phyloP scores from a whole-genome alignment of 441 rosid genomes.

The Gossypium schwendimanii region DNA sequence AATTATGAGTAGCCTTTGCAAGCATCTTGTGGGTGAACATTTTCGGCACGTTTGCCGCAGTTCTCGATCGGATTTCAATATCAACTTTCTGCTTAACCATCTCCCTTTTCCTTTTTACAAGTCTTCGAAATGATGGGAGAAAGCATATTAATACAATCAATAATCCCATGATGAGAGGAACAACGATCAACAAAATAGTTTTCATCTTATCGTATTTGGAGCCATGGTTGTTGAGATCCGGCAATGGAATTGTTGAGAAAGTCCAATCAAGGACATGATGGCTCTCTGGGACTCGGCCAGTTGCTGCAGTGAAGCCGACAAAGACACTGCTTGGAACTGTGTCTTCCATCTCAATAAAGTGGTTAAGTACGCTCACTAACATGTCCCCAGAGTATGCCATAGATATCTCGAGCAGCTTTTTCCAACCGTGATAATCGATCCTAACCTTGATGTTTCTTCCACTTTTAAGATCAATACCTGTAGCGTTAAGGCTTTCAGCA shows the following conservation, averaged over 20 bases:
- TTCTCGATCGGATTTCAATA: conserved; percentile 19
- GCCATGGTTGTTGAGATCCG: neutral
- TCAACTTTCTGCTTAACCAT: conserved; percentile 4
- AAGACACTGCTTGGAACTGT: conserved; percentile 23
- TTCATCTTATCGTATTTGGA: neutral
- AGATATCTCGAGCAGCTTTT: conserved; percentile 14
- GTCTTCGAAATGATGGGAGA: neutral
- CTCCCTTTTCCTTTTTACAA: neutral
- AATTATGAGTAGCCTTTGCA: conserved; percentile 29
- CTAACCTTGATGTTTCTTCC: conserved; percentile 24
- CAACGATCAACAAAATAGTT: conserved; percentile 7
- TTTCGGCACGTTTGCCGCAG: conserved; percentile 26
- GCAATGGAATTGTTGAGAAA: neutral
- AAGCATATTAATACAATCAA: neutral
- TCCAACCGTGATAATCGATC: conserved; percentile 19
- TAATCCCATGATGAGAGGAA: conserved; percentile 11
- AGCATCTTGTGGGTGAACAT: conserved; percentile 29
- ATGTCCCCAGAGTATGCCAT: conserved; percentile 26
- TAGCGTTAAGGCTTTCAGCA: conserved; percentile 18
- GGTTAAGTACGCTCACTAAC: conserved; percentile 22
- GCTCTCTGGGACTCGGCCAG: conserved; percentile 24
- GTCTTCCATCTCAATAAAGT: conserved; percentile 23
- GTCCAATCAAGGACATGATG: conserved; percentile 22
- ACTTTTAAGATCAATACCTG: conserved; percentile 31
- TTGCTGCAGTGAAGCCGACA: conserved; percentile 33